Conservation (phyloP, 2,329 filamentous ascomycete genomes). For the Fusarium brevicatenulatum region DNA sequence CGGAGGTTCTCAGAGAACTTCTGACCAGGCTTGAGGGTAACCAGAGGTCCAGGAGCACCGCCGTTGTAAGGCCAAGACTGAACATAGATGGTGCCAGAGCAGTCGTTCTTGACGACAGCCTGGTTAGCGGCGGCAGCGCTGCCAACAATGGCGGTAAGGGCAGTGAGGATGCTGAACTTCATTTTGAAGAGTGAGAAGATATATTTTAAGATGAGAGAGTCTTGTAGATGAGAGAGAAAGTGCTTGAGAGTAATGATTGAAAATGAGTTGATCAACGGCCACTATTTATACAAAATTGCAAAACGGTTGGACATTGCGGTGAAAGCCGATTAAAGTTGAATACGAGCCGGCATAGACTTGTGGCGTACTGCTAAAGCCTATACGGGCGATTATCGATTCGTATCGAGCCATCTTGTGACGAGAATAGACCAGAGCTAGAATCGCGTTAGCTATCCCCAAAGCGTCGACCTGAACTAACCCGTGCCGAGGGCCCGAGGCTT, state of each 20-base stretch:
- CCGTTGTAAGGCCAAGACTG: constrained; percentile 52
- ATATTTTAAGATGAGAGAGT: neutral
- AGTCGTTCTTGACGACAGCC: constrained; percentile 52
- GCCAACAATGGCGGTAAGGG: constrained; percentile 47
- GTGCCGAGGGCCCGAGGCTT: neutral
- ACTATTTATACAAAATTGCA: neutral
- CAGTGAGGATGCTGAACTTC: constrained; percentile 44
- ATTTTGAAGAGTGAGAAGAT: constrained; percentile 37
- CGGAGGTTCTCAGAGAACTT: constrained; percentile 51
- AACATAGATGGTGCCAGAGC: constrained; percentile 48
- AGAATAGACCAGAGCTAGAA: neutral
- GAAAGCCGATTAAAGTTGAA: neutral
- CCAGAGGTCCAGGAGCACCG: constrained; percentile 47
- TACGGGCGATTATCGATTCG: neutral
- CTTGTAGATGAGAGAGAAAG: neutral
- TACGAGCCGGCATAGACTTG: neutral
- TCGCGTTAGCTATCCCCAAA: neutral
- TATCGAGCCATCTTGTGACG: neutral
- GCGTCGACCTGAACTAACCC: neutral
- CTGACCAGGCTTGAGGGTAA: constrained; percentile 48
- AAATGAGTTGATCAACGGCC: neutral
- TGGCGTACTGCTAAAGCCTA: neutral
- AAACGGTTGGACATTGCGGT: neutral
- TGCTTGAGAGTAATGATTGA: neutral
- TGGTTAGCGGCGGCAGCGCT: constrained; percentile 46